Percentiles rank a stretch among this genome's conserved stretches.
Conservation (phyloP, 495 filamentous ascomycete genomes). For the Tuber umbilicatum region DNA sequence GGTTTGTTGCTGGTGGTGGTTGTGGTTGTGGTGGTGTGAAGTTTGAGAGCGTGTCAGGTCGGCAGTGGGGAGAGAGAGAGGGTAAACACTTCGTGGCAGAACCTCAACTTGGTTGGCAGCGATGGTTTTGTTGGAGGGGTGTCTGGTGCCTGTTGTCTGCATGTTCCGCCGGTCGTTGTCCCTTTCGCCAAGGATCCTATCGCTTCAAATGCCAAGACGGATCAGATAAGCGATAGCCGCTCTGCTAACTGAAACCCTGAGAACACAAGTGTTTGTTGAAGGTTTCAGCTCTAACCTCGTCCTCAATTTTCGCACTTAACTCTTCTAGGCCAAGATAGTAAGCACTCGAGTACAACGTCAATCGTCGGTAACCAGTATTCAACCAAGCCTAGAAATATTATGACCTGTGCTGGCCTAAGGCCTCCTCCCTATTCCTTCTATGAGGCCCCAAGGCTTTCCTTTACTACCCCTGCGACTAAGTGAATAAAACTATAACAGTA, state of each 20-base stretch:
- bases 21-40: neutral
- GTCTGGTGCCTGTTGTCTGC: no score
- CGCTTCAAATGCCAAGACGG: neutral
- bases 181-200: neutral
- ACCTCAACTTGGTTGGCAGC: conserved; percentile 3
- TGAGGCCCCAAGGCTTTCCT: neutral
- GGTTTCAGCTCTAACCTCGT: neutral
- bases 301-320: neutral
- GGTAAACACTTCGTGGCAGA: conserved; percentile 3
- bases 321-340: neutral
- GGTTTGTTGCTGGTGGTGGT: neutral
- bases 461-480: neutral
- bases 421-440: neutral
- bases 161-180: neutral
- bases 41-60: conserved; percentile 4
- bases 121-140: conserved; percentile 2
- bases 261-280: no score
- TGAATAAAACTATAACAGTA: neutral
- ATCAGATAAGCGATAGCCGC: conserved; percentile 2
- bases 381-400: neutral
- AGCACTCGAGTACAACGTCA: neutral
- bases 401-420: neutral
- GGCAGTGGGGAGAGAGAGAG: neutral
- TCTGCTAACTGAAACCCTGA: neutral
- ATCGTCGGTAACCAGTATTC: neutral